Evolutionary conservation across 1,139 yeast genomes (phyloP).

Genomic region (Pichia sp.): DNA sequence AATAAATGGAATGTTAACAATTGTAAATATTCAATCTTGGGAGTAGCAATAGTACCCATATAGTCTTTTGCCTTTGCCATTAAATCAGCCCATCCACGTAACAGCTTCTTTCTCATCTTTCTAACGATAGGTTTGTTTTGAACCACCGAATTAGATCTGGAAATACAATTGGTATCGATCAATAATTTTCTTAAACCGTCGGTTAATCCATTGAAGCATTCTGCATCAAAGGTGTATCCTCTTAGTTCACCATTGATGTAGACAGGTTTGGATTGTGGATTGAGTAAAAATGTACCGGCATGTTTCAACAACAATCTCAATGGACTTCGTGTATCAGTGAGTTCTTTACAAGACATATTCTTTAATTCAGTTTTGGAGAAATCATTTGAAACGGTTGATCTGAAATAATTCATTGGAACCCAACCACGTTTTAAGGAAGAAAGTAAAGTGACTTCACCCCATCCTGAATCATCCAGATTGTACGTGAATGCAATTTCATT

Average conservation of each 20-base stretch:
- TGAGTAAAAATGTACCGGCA: conserved; percentile 70
- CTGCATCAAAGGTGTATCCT: conserved; percentile 41
- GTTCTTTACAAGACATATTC: conserved; percentile 16
- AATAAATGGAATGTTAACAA: conserved; percentile 73
- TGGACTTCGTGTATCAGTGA: conserved; percentile 44
- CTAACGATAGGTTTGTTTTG: conserved; percentile 67
- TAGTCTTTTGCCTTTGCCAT: conserved; percentile 86
- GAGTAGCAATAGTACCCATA: conserved; percentile 64
- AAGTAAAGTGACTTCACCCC: conserved; percentile 92
- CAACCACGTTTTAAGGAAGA: conserved; percentile 82
- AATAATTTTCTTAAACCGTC: conserved; percentile 81
- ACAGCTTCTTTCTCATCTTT: conserved; percentile 70
- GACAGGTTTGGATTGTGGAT: conserved; percentile 54
- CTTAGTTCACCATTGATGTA: conserved; percentile 40
- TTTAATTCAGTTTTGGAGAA: conserved; percentile 31
- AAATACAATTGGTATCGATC: conserved; percentile 79
- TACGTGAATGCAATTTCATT: conserved; percentile 86
- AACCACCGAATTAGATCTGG: conserved; percentile 79
- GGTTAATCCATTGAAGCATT: conserved; percentile 56
- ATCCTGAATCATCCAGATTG: conserved; percentile 87
- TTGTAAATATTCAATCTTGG: conserved; percentile 69
- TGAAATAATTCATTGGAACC: conserved; percentile 94
- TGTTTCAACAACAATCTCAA: conserved; percentile 65
- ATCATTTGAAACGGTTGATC: conserved; percentile 48
- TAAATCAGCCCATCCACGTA: conserved; percentile 89